A percentile compares a stretch with the other conserved stretches of the same genome.
Conservation (phyloP, 106 monocot species). For the Posidonia australis region DNA sequence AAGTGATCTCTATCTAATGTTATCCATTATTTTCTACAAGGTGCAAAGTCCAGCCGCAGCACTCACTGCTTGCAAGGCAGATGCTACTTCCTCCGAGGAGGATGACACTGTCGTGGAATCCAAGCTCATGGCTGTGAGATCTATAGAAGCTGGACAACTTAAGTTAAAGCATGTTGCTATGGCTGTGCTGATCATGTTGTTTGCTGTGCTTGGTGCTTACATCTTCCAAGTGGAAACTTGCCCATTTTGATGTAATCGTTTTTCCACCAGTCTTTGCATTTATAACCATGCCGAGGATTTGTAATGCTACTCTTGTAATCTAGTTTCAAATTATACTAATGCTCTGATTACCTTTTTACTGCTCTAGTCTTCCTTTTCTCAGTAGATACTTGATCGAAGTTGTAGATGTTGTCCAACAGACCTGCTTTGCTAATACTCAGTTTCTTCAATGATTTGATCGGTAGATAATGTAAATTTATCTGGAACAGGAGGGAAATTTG, state of each 20-base stretch:
- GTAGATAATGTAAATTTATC: no score
- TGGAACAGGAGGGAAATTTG: no score
- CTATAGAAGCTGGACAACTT: background rate
- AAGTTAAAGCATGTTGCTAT: conserved; percentile 2
- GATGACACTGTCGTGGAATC: background rate
- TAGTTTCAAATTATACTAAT: no score
- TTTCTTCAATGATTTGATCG: no score
- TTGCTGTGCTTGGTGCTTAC: background rate
- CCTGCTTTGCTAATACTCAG: no score
- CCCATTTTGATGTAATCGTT: conserved; percentile 1
- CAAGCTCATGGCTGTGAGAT: conserved; percentile 3
- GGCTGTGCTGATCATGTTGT: background rate
- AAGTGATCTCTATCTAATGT: background rate
- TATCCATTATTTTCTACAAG: background rate
- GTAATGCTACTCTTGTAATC: no score
- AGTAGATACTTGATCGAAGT: no score
- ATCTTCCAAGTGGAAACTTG: conserved; percentile 2
- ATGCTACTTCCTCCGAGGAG: background rate
- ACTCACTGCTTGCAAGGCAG: background rate
- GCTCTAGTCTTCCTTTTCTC: no score
- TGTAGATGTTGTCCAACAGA: no score
- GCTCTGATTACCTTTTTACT: no score
- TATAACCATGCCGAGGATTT: no score
- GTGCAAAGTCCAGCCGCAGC: background rate
- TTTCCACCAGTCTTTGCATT: no score